A percentile compares a stretch with the other conserved stretches of the same genome.
Conservation (phyloP, 306 rosid genomes). For the Adenanthera pavonina region DNA sequence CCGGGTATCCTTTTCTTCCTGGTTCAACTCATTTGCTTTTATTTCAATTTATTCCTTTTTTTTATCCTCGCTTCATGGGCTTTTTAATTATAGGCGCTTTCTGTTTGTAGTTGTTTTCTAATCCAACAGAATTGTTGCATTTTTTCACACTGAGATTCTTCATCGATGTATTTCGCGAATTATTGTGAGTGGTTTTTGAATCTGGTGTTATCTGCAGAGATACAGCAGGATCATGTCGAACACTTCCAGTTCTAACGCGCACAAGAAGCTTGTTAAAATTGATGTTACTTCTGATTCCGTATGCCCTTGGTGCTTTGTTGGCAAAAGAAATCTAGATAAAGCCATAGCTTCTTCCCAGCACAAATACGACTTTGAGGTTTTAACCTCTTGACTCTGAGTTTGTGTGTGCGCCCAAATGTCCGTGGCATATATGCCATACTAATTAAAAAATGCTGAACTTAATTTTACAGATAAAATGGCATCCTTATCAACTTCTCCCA, state of each 20-base stretch:
- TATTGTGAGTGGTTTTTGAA: slow-evolving; percentile 24
- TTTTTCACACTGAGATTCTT: slow-evolving; percentile 1
- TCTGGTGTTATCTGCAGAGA: slow-evolving; percentile 38
- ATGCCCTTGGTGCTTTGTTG: slow-evolving; percentile 95
- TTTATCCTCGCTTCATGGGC: not conserved
- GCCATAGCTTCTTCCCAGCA: slow-evolving; percentile 73
- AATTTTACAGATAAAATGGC: slow-evolving; percentile 75
- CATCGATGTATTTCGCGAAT: not conserved
- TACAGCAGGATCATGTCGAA: slow-evolving; percentile 63
- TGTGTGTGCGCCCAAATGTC: not conserved
- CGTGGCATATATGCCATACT: not conserved
- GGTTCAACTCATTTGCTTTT: not conserved
- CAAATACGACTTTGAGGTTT: slow-evolving; percentile 76
- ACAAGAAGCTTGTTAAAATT: slow-evolving; percentile 64
- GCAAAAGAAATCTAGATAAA: slow-evolving; percentile 80
- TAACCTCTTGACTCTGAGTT: slow-evolving; percentile 7
- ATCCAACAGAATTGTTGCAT: slow-evolving; percentile 11
- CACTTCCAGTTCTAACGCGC: slow-evolving; percentile 41
- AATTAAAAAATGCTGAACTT: slow-evolving; percentile 13
- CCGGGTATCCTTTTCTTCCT: slow-evolving; percentile 29
- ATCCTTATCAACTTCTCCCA: slow-evolving; percentile 81
- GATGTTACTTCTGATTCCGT: slow-evolving; percentile 83
- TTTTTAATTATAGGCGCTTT: slow-evolving; percentile 17
- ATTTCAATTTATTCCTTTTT: not conserved
- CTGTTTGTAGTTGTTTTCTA: not conserved